These are phyloP conservation scores for Puccinia triticina DNA, from an alignment of 1,284 basidiomycete species.

Conservation along the genomic window DNA sequence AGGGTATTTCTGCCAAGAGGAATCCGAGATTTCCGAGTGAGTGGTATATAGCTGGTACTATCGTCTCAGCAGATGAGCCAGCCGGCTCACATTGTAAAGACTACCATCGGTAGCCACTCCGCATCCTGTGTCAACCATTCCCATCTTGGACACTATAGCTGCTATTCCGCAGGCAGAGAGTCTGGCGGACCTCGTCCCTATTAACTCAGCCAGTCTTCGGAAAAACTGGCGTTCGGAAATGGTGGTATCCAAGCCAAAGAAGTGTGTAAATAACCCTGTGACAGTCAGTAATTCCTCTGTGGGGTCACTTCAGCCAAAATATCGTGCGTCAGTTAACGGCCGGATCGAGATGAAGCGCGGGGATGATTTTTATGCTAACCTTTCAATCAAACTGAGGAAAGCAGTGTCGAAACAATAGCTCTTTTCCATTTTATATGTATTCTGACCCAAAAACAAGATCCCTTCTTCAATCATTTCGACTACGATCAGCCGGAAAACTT, in stretches of 20 bases:
- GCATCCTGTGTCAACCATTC: conserved; percentile 75
- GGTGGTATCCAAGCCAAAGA: conserved; percentile 90
- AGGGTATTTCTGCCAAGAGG: conserved; percentile 78
- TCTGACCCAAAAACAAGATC: conserved; percentile 93
- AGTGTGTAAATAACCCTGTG: conserved; percentile 93
- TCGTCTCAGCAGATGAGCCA: conserved; percentile 9
- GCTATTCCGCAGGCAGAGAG: conserved; percentile 91
- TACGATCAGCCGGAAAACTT: conserved; percentile 89
- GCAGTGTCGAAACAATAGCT: conserved; percentile 91
- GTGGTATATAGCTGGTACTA: not conserved
- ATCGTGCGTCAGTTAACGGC: conserved; percentile 14
- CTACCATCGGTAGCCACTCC: conserved; percentile 87
- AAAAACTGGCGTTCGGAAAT: conserved; percentile 93
- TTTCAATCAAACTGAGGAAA: conserved; percentile 94
- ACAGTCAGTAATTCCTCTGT: conserved; percentile 97
- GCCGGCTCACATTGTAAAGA: conserved; percentile 77
- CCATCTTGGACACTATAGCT: conserved; percentile 88
- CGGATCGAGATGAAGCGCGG: not conserved
- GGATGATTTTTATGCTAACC: conserved; percentile 62
- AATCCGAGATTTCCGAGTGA: conserved; percentile 16
- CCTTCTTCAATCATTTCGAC: conserved; percentile 96
- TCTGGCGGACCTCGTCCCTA: conserved; percentile 84
- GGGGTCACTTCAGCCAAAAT: conserved; percentile 70
- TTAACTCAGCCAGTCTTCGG: conserved; percentile 74
- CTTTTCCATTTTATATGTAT: conserved; percentile 92